Conservation (phyloP, 441 rosid species). For the Codiaeum variegatum region DNA sequence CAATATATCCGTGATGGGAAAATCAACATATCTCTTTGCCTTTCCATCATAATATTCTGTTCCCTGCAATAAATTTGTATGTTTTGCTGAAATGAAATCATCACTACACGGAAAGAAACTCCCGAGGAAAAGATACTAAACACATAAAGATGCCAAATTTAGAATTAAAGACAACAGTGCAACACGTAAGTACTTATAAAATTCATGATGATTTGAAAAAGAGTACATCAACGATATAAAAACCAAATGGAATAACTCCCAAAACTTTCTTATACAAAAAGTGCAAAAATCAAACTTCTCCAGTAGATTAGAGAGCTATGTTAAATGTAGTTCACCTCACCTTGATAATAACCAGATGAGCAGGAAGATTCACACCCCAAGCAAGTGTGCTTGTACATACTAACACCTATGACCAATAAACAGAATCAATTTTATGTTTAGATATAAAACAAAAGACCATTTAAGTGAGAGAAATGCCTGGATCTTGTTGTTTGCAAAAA, state of each 20-base stretch:
- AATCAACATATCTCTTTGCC: conserved; percentile 96
- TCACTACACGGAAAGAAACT: not conserved
- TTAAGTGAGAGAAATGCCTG: conserved; percentile 52
- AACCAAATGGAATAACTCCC: not conserved
- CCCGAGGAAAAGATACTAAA: not conserved
- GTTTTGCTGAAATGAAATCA: conserved; percentile 16
- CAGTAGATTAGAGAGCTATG: not conserved
- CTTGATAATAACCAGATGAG: conserved; percentile 97
- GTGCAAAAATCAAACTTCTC: not conserved
- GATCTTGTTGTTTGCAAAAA: conserved; percentile 91
- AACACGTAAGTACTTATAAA: not conserved
- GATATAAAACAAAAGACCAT: conserved; percentile 14
- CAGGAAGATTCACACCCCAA: conserved; percentile 99
- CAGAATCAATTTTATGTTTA: not conserved
- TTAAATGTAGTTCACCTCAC: conserved; percentile 28
- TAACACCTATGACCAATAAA: conserved; percentile 60
- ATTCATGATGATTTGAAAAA: not conserved
- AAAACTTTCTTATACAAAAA: not conserved
- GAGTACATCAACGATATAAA: not conserved
- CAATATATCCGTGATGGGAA: conserved; percentile 95
- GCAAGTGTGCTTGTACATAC: conserved; percentile 97
- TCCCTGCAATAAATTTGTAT: conserved; percentile 55
- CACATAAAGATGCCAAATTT: conserved; percentile 10
- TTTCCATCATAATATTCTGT: conserved; percentile 96
- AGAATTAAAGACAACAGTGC: not conserved